Evolutionary conservation across 805 yeast genomes (phyloP).

Genomic region (Ogataea degrootiae): DNA sequence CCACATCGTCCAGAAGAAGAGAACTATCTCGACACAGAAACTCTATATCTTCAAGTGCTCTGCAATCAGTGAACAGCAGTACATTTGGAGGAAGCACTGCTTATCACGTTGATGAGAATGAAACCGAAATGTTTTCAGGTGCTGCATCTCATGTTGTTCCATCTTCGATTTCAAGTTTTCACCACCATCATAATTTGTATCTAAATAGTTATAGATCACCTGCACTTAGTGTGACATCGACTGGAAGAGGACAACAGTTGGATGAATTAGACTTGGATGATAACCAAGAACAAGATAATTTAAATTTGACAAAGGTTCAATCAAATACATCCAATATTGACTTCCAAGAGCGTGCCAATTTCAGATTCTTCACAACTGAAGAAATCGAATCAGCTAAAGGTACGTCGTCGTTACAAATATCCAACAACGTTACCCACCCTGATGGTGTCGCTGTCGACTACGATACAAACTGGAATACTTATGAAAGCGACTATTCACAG

Average conservation of each 20-base stretch:
- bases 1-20: constrained; percentile 11
- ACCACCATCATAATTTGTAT: constrained; percentile 41
- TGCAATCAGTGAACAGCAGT: constrained; percentile 1
- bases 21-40: constrained; percentile 29
- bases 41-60: constrained; percentile 22
- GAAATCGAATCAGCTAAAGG: constrained; percentile 88
- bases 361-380: constrained; percentile 77
- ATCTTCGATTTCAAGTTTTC: constrained; percentile 71
- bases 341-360: constrained; percentile 39
- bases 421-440: constrained; percentile 21
- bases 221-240: constrained; percentile 9
- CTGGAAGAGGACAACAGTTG: background rate
- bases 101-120: constrained; percentile 49
- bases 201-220: constrained; percentile 18
- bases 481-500: constrained; percentile 39
- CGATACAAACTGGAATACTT: constrained; percentile 70
- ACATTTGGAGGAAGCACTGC: background rate
- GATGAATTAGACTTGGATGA: constrained; percentile 8
- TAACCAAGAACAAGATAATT: constrained; percentile 19
- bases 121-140: constrained; percentile 70
- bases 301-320: constrained; percentile 32
- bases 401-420: constrained; percentile 65
- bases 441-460: constrained; percentile 52
- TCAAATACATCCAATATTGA: constrained; percentile 35
- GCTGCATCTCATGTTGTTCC: constrained; percentile 75